Evolutionary conservation across 495 filamentous ascomycete species (phyloP), one percentile per base, ranked within the genome.

Genomic region (Podospora conica): DNA sequence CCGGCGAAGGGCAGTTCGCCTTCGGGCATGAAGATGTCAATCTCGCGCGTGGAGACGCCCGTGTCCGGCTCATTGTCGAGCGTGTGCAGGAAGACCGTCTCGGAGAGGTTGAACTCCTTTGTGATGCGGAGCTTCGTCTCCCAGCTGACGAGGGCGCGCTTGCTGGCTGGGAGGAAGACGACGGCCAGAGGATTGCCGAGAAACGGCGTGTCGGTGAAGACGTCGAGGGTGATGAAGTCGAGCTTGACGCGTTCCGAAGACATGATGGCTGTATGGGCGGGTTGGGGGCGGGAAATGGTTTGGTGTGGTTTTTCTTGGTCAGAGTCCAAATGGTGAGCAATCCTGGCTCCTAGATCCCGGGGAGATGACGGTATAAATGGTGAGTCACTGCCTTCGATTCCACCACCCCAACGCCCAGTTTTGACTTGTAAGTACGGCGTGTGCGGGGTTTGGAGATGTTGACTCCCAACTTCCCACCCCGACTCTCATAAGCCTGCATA

Each of bases 101-200:
- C 91, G 4, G 90, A 92, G 69, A 92, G 82, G 68, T 94, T 94
- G 87, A 95, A 95, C 76, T 96, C 92, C 29, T 74, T 70, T 3
- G 91, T 86, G 40, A 96, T 88, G 55, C 69, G 75, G 75, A 88
- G 89, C 69, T 90, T 90, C 65, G 81, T 77, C 0, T 77, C 73
- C 67, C 87, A 84, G 10, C 74, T 71, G 62, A 86, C 69, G 22
- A 20, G 62, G 18, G 23, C n/a, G 22, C 68, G 73, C 21, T 71
- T 48, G 23, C 63, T 54, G 0, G 75, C 40, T 0, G 86, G 84
- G 55, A 90, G 69, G 53, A 79, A 68, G 62, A 91, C 81, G 8
- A 91, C 79, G 54, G 88, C 88, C 18, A 92, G 81, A 5, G 87
- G 89, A 70, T 91, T 92, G 66, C 90, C 89, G 22, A 77, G 65